Evolutionary conservation across 2,329 filamentous ascomycete species (phyloP), one percentile per base, ranked within the genome.

Genomic region (Trichophyton equinum): DNA sequence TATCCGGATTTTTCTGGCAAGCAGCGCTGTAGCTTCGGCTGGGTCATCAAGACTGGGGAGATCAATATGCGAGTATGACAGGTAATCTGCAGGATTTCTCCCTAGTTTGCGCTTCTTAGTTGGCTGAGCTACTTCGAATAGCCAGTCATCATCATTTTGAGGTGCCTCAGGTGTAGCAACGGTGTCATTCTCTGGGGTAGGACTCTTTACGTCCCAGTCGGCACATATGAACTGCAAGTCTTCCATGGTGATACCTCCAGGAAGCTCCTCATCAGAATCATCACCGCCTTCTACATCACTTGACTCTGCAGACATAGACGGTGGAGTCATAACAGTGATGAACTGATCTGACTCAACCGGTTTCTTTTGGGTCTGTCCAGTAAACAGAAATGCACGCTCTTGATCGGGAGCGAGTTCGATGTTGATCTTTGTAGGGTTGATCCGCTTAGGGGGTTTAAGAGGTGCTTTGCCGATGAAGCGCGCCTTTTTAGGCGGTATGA

Each of bases 351-450:
- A 71, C 60, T 79, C 76, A 6, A 77, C 73, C 9, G 74, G 72
- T 30, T 76, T 74, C 65, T 82, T 80, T 44, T 78, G 76, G 0
- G 81, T 79, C 27, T 84, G 80, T 0, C 85, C 85, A 0, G 84
- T 80, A n/a, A 92, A 83, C 61, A 85, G 85, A 71, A 97, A 99
- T 27, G 82, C 79, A 67, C 91, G 90, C 72, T 95, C 89, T 66
- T 95, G 88, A 67, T 97, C 94, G 55, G 83, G 81, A 2, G 89
- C 87, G 38, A 97, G 78, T 63, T 99, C 94, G 13, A 99, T 79
- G 63, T 85, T 91, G 61, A 96, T 81, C 73, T 99, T 99, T 20
- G 87, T 91, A 0, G 91, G 90, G 4, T 91, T 82, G 2, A 97
- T 80, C 15, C 89, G 80, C 73, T 91, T 94, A 0, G 91, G 89